Percentiles rank a stretch among this genome's conserved stretches.
These are phyloP conservation scores for Pseudogymnoascus sp. DNA, from an alignment of 2,329 filamentous ascomycete species.

Conservation along the genomic window DNA sequence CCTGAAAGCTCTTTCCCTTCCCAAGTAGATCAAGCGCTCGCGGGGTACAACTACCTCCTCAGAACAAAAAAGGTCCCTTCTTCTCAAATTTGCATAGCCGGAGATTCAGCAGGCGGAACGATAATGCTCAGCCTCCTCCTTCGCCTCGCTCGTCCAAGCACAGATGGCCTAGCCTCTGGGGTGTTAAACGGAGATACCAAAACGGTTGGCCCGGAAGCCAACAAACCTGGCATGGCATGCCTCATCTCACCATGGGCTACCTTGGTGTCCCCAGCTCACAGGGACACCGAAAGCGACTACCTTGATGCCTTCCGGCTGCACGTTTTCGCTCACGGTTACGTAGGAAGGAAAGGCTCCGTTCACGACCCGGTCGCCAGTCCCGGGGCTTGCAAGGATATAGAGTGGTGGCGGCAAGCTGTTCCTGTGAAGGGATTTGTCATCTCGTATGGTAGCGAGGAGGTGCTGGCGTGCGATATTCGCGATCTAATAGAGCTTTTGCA, in stretches of 20 bases:
- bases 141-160: constrained; percentile 40
- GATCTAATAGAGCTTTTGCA: constrained; percentile 49
- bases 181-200: constrained; percentile 12
- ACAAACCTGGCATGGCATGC: constrained; percentile 51
- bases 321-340: constrained; percentile 63
- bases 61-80: constrained; percentile 46
- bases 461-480: constrained; percentile 64
- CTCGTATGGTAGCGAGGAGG: constrained; percentile 68
- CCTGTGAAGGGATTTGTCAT: constrained; percentile 62
- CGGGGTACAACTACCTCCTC: constrained; percentile 64
- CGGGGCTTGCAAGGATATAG: constrained; percentile 57
- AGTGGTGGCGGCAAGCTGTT: constrained; percentile 59
- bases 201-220: constrained; percentile 15
- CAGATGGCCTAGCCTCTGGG: constrained; percentile 14
- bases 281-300: constrained; percentile 67
- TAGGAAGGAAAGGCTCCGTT: constrained; percentile 41
- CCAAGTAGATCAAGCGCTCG: constrained; percentile 62
- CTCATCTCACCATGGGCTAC: constrained; percentile 78
- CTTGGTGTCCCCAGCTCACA: constrained; percentile 59
- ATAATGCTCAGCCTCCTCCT: constrained; percentile 67
- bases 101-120: constrained; percentile 73
- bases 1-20: constrained; percentile 66
- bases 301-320: constrained; percentile 59
- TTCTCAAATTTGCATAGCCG: constrained; percentile 60
- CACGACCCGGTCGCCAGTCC: constrained; percentile 59